These are phyloP conservation scores for Candida tunisiensis DNA, from an alignment of 1,139 yeast genomes.

Conservation along the genomic window DNA sequence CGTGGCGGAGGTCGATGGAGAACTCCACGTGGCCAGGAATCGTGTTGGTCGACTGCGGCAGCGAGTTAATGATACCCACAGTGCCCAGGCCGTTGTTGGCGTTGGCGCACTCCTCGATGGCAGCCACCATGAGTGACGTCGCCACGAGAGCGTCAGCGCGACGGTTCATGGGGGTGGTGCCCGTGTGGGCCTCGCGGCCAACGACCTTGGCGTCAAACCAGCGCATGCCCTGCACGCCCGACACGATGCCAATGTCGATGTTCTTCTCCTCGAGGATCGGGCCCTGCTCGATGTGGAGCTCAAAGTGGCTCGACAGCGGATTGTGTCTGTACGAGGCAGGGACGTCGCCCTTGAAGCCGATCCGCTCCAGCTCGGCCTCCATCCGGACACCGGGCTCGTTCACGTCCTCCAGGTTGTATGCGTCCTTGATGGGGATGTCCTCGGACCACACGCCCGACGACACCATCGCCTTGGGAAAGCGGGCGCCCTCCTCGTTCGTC, in stretches of 20 bases:
- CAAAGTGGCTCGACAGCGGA: constrained; percentile 55
- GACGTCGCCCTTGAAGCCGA: constrained; percentile 40
- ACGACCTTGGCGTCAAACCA: constrained; percentile 39
- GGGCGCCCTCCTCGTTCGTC: constrained; percentile 71
- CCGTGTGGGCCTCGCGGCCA: constrained; percentile 57
- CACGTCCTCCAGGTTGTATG: constrained; percentile 34
- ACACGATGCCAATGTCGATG: constrained; percentile 45
- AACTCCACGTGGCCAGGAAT: constrained; percentile 45
- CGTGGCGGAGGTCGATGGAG: constrained; percentile 42
- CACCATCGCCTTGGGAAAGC: constrained; percentile 52
- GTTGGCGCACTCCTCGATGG: constrained; percentile 39
- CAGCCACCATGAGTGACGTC: constrained; percentile 37
- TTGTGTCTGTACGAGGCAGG: constrained; percentile 31
- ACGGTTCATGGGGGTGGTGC: constrained; percentile 52
- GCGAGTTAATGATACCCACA: constrained; percentile 37
- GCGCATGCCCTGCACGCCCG: constrained; percentile 48
- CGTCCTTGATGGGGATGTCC: constrained; percentile 26
- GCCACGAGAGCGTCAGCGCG: constrained; percentile 48
- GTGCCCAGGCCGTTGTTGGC: constrained; percentile 37
- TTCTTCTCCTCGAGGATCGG: constrained; percentile 42
- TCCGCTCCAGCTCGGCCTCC: constrained; percentile 29
- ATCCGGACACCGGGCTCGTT: constrained; percentile 28
- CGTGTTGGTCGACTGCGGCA: constrained; percentile 49
- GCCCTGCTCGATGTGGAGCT: constrained; percentile 64
- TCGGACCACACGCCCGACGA: constrained; percentile 57